Base-by-base conservation (phyloP, 805 yeast species). In the Saccharomycopsis malanga region DNA sequence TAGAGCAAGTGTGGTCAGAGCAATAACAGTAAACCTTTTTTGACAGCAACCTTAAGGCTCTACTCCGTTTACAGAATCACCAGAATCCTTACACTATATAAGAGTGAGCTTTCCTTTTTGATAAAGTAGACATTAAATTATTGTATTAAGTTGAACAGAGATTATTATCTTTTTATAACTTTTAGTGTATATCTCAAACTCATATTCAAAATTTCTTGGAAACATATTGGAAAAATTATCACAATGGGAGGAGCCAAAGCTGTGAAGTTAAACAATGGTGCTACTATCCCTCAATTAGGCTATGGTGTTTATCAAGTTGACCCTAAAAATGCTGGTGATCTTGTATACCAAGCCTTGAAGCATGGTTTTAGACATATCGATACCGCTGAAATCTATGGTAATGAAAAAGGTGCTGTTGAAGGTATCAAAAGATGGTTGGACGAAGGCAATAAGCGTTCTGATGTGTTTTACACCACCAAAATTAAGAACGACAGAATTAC, bases 341-440 rank as follows among this genome's bases (percentile, higher is more conserved):
- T 77, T 20, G 81, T 78, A 0, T 68, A 72, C 54, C 59, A 69
- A 22, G 93, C 89, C 1, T 68, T 85, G 49, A 61, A 69, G 23
- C 65, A 60, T 14, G 94, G 94, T 0, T 85, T 82, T 61, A 72
- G 91, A 54, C 89, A 81, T 57, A 65, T 85, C 48, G 93, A 86
- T 59, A 68, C 81, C n/a, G 95, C 94, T 5, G 77, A 71, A 10
- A 61, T 61, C 15, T 85, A 85, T 65, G 64, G 67, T 10, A 85
- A 85, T 63, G 86, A 83, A 59, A 53, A 53, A n/a, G 83, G 79
- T 54, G 76, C 76, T 4, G 79, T 77, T 18, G 67, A 72, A 42
- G 93, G 82, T 4, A 74, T 83, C 36, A 62, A 68, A n/a, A 59
- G 65, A 43, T 83, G 77, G 70, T 52, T 80, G 22, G 55, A 67